These are phyloP conservation scores for Remersonia thermophila DNA, from an alignment of 2,329 filamentous ascomycete species.

Conservation along the genomic window DNA sequence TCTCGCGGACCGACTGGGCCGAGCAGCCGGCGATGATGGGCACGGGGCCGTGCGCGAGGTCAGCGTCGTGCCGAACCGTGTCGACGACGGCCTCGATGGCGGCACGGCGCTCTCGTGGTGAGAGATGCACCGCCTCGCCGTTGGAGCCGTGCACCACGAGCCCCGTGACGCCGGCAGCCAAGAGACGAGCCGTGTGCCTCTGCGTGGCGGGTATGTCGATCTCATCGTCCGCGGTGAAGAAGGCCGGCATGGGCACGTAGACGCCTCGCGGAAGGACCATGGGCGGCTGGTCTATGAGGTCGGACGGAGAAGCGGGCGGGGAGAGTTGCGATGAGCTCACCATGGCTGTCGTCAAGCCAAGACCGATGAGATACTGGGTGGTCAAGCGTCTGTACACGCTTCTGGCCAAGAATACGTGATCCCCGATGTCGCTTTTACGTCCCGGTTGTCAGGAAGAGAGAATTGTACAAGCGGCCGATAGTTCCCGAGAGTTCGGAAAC, in stretches of 20 bases:
- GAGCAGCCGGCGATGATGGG: constrained; percentile 57
- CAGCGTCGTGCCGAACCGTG: constrained; percentile 15
- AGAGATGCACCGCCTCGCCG: constrained; percentile 54
- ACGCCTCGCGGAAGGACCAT: constrained; percentile 25
- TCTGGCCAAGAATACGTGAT: no score
- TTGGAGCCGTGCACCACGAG: constrained; percentile 54
- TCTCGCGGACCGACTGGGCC: constrained; percentile 53
- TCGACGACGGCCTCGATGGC: constrained; percentile 36
- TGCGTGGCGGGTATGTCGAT: constrained; percentile 39
- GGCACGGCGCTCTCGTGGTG: constrained; percentile 44
- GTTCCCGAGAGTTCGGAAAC: no score
- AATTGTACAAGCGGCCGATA: no score
- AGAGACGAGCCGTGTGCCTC: constrained; percentile 41
- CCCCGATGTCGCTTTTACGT: no score
- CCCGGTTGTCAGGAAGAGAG: no score
- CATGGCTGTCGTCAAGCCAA: no score
- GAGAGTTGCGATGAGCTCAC: neutral
- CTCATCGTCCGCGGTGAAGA: constrained; percentile 39
- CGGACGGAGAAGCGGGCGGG: neutral
- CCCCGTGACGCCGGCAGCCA: constrained; percentile 45
- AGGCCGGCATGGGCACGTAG: constrained; percentile 45
- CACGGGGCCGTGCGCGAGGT: constrained; percentile 36
- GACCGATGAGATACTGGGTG: no score
- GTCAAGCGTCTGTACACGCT: no score
- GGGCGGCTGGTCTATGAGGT: neutral